phyloP scores from a whole-genome alignment of 768 basidiomycete genomes.

The Pleurotus pulmonarius region DNA sequence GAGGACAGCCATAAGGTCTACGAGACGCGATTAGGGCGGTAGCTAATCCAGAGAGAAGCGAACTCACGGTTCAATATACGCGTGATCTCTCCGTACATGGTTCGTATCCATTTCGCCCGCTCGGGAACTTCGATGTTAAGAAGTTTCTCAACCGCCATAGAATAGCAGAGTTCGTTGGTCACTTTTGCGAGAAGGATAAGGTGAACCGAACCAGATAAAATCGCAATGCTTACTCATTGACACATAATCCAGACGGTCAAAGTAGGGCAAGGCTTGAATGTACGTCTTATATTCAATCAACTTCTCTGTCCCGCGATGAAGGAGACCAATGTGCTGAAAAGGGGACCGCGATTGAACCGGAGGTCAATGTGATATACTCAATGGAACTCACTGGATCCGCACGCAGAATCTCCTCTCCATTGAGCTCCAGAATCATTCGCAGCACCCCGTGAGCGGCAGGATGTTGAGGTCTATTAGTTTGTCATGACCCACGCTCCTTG shows the following conservation, averaged over 20 bases:
- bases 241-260: conserved; percentile 98
- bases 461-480: conserved; percentile 76
- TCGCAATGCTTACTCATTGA: conserved; percentile 84
- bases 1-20: conserved; percentile 94
- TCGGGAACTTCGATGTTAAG: conserved; percentile 97
- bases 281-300: conserved; percentile 99
- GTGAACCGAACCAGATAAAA: background rate
- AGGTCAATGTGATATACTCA: background rate
- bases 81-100: conserved; percentile 95
- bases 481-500: background rate
- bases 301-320: conserved; percentile 98
- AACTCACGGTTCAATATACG: conserved; percentile 86
- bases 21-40: background rate
- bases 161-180: conserved; percentile 98
- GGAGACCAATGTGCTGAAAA: conserved; percentile 82
- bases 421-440: conserved; percentile 94
- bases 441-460: conserved; percentile 99
- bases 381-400: conserved; percentile 66
- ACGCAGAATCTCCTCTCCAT: conserved; percentile 92
- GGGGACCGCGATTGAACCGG: background rate
- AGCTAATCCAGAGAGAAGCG: background rate
- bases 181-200: conserved; percentile 45
- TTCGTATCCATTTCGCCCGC: conserved; percentile 97
- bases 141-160: conserved; percentile 95
- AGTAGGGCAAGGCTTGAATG: conserved; percentile 95